phyloP scores from a whole-genome alignment of 768 basidiomycete genomes.

The Agaricus blazei region DNA sequence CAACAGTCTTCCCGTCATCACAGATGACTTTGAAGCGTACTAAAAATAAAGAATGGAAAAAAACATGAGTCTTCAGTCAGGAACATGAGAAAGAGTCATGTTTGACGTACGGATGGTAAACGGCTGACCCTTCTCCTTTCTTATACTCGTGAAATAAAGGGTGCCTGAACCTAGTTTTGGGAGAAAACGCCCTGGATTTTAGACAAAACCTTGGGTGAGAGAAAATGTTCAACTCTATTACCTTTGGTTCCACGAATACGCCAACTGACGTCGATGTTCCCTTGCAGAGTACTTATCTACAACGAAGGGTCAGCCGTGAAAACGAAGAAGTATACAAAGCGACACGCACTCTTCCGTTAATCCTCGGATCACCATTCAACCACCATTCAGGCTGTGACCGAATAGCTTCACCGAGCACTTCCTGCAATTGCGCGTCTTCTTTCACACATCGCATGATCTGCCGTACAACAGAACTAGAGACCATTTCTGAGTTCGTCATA shows the following conservation, averaged over 20 bases:
- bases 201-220: too few relatives aligned
- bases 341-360: slow-evolving; percentile 57
- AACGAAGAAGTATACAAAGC: background rate
- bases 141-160: slow-evolving; percentile 79
- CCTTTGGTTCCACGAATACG: slow-evolving; percentile 70
- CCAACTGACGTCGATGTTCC: slow-evolving; percentile 75
- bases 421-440: slow-evolving; percentile 43
- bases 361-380: slow-evolving; percentile 71
- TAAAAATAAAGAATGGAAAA: slow-evolving; percentile 17
- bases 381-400: slow-evolving; percentile 66
- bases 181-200: background rate
- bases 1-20: slow-evolving; percentile 50
- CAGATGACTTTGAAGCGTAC: slow-evolving; percentile 67
- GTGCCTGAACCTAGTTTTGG: slow-evolving; percentile 56
- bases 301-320: background rate
- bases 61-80: background rate
- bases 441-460: slow-evolving; percentile 59
- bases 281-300: slow-evolving; percentile 70
- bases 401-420: slow-evolving; percentile 60
- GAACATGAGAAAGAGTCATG: background rate
- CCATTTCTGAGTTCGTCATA: slow-evolving; percentile 72
- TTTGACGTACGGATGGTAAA: slow-evolving; percentile 61
- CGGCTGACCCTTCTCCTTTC: slow-evolving; percentile 65
- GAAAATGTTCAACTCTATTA: slow-evolving; percentile 17
- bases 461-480: slow-evolving; percentile 69